Percentiles rank a stretch among this genome's conserved stretches.
These are phyloP conservation scores for Solanum stenotomum DNA, from an alignment of 257 asterid genomes.

Conservation along the genomic window DNA sequence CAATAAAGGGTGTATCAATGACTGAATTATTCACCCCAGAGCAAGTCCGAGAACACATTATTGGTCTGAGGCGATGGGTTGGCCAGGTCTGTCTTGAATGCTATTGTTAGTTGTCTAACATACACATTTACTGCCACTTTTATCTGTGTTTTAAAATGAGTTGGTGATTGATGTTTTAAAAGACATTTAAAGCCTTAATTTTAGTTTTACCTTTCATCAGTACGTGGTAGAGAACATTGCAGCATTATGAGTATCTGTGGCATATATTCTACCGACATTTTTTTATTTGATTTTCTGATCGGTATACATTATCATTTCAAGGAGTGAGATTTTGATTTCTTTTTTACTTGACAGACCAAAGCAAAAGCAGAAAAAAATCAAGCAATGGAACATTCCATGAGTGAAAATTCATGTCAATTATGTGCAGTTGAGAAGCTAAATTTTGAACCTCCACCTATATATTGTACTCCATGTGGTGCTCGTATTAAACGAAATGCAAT, in stretches of 20 bases:
- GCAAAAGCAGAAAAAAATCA: constrained; percentile 89
- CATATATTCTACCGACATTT: not conserved
- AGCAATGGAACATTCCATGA: constrained; percentile 90
- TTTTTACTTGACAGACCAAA: constrained; percentile 54
- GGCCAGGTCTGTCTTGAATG: constrained; percentile 70
- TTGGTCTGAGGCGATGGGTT: constrained; percentile 88
- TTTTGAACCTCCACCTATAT: constrained; percentile 94
- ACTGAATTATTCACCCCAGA: constrained; percentile 91
- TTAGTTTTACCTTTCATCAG: not conserved
- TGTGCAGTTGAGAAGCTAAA: constrained; percentile 98
- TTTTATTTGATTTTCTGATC: not conserved
- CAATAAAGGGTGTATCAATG: constrained; percentile 87
- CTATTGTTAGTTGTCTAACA: not conserved
- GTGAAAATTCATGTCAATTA: constrained; percentile 93
- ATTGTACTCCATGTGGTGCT: constrained; percentile 91
- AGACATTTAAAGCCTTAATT: not conserved
- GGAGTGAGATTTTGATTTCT: not conserved
- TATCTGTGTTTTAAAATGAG: not conserved
- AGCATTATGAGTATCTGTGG: not conserved
- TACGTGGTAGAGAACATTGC: not conserved
- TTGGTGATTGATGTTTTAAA: not conserved
- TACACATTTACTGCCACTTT: not conserved
- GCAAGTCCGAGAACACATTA: constrained; percentile 77
- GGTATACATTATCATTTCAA: not conserved
- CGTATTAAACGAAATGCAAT: constrained; percentile 90